Percentiles rank a stretch among this genome's conserved stretches.
Evolutionary conservation across 257 asterid species (phyloP).

Genomic region (Schizonepeta tenuifolia): DNA sequence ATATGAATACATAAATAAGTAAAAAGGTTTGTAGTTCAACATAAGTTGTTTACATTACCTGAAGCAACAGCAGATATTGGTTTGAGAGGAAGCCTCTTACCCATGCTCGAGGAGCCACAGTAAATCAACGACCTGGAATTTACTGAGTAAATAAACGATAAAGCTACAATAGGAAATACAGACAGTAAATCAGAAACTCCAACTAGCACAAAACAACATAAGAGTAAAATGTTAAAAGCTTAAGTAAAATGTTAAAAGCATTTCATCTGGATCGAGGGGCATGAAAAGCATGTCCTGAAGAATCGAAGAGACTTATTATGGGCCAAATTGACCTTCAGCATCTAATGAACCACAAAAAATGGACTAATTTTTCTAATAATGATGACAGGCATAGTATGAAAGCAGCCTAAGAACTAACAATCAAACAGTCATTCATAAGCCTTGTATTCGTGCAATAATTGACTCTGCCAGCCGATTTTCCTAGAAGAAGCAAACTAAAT

Average conservation of each 20-base stretch:
- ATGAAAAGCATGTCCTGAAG: background rate
- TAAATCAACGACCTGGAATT: constrained; percentile 41
- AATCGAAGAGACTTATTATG: background rate
- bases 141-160: constrained; percentile 28
- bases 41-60: constrained; percentile 39
- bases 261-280: background rate
- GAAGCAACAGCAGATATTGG: constrained; percentile 57
- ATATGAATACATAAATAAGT: background rate
- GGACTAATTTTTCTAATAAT: background rate
- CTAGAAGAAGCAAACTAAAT: background rate
- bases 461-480: background rate
- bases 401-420: background rate
- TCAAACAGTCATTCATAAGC: constrained; percentile 7
- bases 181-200: constrained; percentile 15
- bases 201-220: background rate
- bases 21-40: constrained; percentile 19
- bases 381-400: background rate
- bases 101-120: constrained; percentile 39
- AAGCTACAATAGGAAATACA: constrained; percentile 23
- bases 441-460: background rate
- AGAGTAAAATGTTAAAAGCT: background rate
- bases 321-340: constrained; percentile 8
- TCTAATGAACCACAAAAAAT: background rate
- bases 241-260: background rate
- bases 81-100: constrained; percentile 34